These are phyloP conservation scores for Coemansia javaensis DNA, from an alignment of 192 early-diverging fungal species.

Conservation along the genomic window DNA sequence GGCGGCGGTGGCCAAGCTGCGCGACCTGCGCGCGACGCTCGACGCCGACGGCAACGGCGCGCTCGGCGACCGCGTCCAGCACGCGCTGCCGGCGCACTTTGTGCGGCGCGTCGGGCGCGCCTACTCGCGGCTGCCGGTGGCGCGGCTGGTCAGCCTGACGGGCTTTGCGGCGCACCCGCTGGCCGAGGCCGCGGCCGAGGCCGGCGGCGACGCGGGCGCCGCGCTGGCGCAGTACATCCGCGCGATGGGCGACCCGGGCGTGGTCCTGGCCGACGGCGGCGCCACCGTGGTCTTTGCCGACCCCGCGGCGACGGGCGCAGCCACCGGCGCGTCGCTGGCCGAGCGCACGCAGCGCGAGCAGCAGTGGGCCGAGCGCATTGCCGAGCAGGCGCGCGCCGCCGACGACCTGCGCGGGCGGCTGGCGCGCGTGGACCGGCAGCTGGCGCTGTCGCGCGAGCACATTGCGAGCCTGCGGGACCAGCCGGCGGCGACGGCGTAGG, in stretches of 20 bases:
- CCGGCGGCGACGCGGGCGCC: not conserved
- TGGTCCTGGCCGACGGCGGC: slow-evolving; percentile 6
- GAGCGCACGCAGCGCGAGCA: slow-evolving; percentile 8
- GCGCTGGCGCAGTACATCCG: slow-evolving; percentile 26
- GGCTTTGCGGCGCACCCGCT: slow-evolving; percentile 25
- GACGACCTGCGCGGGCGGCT: slow-evolving; percentile 12
- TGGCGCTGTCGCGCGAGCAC: slow-evolving; percentile 39
- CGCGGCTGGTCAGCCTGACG: slow-evolving; percentile 15
- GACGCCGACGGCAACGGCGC: slow-evolving; percentile 15
- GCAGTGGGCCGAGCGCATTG: slow-evolving; percentile 15
- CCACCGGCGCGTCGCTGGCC: not conserved
- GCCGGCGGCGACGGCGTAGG: not conserved
- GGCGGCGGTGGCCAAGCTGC: not conserved
- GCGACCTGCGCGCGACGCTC: slow-evolving; percentile 9
- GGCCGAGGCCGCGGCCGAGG: too few relatives aligned
- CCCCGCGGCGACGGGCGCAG: not conserved
- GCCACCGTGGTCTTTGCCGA: slow-evolving; percentile 12
- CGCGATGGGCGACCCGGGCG: slow-evolving; percentile 16
- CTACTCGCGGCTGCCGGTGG: slow-evolving; percentile 21
- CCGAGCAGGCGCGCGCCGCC: slow-evolving; percentile 9
- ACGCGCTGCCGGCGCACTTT: slow-evolving; percentile 22
- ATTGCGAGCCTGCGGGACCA: slow-evolving; percentile 9
- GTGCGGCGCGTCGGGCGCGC: slow-evolving; percentile 11
- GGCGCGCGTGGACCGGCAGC: slow-evolving; percentile 24
- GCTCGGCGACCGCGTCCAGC: slow-evolving; percentile 6